A percentile compares a stretch with the other conserved stretches of the same genome.
These are phyloP conservation scores for Blepharisma japonicum DNA, from an alignment of 73 alveolate genomes.

Conservation along the genomic window DNA sequence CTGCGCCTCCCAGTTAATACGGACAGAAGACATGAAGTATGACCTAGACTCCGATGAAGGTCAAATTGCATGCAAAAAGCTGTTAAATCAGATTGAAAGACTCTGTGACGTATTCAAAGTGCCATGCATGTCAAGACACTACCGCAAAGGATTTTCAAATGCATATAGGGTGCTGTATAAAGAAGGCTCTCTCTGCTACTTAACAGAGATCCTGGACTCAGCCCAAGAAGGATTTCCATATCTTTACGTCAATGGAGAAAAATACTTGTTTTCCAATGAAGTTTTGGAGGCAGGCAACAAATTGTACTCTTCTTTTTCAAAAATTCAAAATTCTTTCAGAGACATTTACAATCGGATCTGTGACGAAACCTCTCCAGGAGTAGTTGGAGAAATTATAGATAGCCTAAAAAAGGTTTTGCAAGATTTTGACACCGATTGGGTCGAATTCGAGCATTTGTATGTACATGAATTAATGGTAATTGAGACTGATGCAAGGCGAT, in stretches of 20 bases:
- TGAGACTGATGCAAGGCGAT: constrained; percentile 92
- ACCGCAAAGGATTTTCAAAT: constrained; percentile 84
- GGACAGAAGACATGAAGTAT: constrained; percentile 69
- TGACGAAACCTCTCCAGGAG: constrained; percentile 39
- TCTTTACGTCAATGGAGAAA: constrained; percentile 93
- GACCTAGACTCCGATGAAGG: constrained; percentile 94
- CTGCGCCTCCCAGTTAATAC: constrained; percentile 59
- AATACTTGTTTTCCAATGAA: constrained; percentile 87
- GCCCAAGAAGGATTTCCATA: constrained; percentile 96
- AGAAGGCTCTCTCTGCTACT: constrained; percentile 85
- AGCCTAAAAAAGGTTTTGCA: constrained; percentile 39
- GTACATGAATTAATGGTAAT: constrained; percentile 91
- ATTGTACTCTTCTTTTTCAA: constrained; percentile 71
- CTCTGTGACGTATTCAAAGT: constrained; percentile 61
- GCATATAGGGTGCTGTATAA: constrained; percentile 89
- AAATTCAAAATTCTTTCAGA: constrained; percentile 62
- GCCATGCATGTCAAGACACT: constrained; percentile 65
- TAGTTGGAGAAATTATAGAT: constrained; percentile 53
- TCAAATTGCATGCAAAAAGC: constrained; percentile 76
- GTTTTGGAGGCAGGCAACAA: constrained; percentile 91
- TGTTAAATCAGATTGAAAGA: constrained; percentile 72
- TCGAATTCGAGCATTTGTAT: constrained; percentile 56
- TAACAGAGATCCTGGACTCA: constrained; percentile 92
- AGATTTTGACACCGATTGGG: constrained; percentile 53
- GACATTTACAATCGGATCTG: constrained; percentile 58